phyloP scores from a whole-genome alignment of 208 protist genomes.

The Acanthamoeba culbertsoni region DNA sequence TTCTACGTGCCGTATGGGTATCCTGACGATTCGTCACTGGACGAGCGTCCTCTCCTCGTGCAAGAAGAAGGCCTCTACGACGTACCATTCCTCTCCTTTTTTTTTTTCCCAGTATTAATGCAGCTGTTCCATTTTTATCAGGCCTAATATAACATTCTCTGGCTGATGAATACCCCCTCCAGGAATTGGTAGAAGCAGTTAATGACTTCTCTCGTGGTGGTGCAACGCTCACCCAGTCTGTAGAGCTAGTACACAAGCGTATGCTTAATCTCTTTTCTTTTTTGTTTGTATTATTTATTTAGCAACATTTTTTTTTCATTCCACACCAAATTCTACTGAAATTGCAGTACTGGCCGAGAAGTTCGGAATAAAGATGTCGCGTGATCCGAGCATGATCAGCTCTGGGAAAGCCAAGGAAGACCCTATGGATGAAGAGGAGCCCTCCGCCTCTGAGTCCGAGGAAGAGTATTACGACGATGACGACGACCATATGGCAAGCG shows the following conservation, averaged over 20 bases:
- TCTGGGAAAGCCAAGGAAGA: slow-evolving; percentile 18
- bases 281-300: not conserved
- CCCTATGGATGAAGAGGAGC: not conserved
- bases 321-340: not conserved
- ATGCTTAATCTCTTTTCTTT: not conserved
- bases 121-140: no score
- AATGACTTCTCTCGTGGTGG: slow-evolving; percentile 23
- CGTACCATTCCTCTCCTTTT: not conserved
- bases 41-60: slow-evolving; percentile 29
- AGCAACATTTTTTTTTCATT: not conserved
- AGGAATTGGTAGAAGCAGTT: slow-evolving; percentile 17
- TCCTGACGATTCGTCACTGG: not conserved
- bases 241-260: slow-evolving; percentile 21
- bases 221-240: not conserved
- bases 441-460: not conserved
- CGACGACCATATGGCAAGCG: not conserved
- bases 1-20: slow-evolving; percentile 54
- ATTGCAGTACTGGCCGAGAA: not conserved
- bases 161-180: not conserved
- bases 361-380: slow-evolving; percentile 5
- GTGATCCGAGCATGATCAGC: not conserved
- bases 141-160: no score
- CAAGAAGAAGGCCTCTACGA: slow-evolving; percentile 29
- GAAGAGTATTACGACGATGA: slow-evolving; percentile 35
- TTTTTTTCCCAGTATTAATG: not conserved